These are phyloP conservation scores for Elsinoe fawcettii DNA, from an alignment of 2,329 filamentous ascomycete species.

Conservation along the genomic window DNA sequence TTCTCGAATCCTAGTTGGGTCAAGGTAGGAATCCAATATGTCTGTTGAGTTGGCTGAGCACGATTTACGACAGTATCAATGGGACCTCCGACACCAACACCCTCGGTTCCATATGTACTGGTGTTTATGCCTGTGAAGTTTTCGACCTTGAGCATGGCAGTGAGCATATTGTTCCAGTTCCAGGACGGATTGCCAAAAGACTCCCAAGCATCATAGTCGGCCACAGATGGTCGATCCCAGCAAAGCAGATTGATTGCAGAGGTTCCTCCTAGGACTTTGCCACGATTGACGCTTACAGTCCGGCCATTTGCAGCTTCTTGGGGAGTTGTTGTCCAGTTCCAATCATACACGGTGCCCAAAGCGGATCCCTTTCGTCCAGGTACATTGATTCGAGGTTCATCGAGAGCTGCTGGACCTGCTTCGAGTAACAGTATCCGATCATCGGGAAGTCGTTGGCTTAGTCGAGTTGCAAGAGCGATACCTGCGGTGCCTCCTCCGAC, in stretches of 20 bases:
- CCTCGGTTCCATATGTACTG: conserved; percentile 22
- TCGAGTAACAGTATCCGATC: conserved; percentile 22
- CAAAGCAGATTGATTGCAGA: conserved; percentile 39
- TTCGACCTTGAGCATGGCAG: conserved; percentile 30
- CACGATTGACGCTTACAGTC: conserved; percentile 38
- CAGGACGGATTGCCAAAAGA: conserved; percentile 26
- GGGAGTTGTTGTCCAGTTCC: conserved; percentile 41
- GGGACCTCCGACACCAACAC: conserved; percentile 28
- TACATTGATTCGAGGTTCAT: conserved; percentile 20
- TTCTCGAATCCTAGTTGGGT: conserved; percentile 37
- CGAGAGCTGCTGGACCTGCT: conserved; percentile 20
- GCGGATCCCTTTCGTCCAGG: conserved; percentile 22
- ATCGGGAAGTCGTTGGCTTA: conserved; percentile 20
- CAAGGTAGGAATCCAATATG: conserved; percentile 40
- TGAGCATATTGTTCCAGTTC: conserved; percentile 23
- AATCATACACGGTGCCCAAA: conserved; percentile 27
- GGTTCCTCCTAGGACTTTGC: conserved; percentile 44
- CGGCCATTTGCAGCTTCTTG: conserved; percentile 36
- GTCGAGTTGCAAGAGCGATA: conserved; percentile 20
- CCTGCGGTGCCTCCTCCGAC: conserved; percentile 24
- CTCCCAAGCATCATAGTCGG: conserved; percentile 31
- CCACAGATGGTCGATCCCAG: conserved; percentile 26
- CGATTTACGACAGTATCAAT: conserved; percentile 35
- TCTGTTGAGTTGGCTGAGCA: conserved; percentile 37
- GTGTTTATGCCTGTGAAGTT: conserved; percentile 25